These are phyloP conservation scores for Kwoniella bestiolae DNA, from an alignment of 768 basidiomycete genomes.

Conservation along the genomic window DNA sequence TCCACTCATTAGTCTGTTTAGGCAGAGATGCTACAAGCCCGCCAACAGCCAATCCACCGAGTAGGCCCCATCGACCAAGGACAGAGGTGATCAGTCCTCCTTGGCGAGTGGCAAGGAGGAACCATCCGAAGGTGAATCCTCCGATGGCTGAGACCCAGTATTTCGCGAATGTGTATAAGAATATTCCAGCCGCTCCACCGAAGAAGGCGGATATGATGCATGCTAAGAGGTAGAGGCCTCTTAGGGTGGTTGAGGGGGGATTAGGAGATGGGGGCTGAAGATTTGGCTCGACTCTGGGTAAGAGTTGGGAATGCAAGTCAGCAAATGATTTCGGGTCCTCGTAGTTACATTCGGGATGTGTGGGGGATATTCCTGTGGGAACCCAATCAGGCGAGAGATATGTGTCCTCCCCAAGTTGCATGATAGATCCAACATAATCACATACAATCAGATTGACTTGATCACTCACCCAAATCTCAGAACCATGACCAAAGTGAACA, in stretches of 20 bases:
- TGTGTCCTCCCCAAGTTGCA: not conserved
- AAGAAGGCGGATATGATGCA: slow-evolving; percentile 77
- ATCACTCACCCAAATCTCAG: slow-evolving; percentile 52
- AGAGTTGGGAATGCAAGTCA: not conserved
- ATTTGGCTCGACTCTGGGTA: slow-evolving; percentile 78
- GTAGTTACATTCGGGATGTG: not conserved
- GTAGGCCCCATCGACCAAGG: slow-evolving; percentile 85
- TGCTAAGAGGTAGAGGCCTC: slow-evolving; percentile 88
- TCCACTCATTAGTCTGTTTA: slow-evolving; percentile 82
- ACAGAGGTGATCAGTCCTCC: slow-evolving; percentile 79
- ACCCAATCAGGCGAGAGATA: too few relatives aligned
- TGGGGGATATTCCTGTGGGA: too few relatives aligned
- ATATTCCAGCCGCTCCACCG: slow-evolving; percentile 82
- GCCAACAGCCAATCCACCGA: slow-evolving; percentile 79
- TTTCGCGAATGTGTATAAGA: slow-evolving; percentile 88
- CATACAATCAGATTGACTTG: not conserved
- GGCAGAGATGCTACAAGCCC: slow-evolving; percentile 84
- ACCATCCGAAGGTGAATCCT: slow-evolving; percentile 83
- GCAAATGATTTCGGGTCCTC: not conserved
- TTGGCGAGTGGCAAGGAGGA: slow-evolving; percentile 80
- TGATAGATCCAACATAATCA: not conserved
- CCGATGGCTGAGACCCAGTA: slow-evolving; percentile 75
- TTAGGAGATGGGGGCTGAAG: slow-evolving; percentile 62
- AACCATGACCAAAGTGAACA: slow-evolving; percentile 85
- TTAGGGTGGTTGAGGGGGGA: slow-evolving; percentile 74